Evolutionary conservation across 805 yeast species (phyloP).

Genomic region (Metschnikowia kunwiensis): DNA sequence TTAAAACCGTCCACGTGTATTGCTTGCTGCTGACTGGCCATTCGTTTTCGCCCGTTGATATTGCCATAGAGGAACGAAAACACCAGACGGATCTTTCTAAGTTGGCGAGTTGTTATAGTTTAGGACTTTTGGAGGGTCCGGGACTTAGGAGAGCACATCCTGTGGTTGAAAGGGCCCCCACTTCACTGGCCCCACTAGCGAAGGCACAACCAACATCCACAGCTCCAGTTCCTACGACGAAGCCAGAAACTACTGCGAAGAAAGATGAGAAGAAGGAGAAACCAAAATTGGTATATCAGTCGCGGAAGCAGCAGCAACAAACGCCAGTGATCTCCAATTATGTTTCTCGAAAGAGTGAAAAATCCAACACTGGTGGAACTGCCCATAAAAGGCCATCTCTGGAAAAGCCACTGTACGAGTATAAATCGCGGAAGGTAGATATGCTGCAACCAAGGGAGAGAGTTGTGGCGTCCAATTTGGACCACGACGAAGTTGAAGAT

Average conservation of each 20-base stretch:
- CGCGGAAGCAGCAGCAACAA: conserved; percentile 15
- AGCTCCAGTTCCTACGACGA: not conserved
- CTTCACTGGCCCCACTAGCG: not conserved
- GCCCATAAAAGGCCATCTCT: conserved; percentile 3
- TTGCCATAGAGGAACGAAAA: conserved; percentile 18
- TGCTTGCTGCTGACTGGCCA: conserved; percentile 26
- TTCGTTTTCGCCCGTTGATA: conserved; percentile 11
- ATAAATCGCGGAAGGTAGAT: conserved; percentile 37
- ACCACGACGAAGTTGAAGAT: conserved; percentile 3
- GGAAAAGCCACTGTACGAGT: conserved; percentile 19
- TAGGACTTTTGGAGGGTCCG: conserved; percentile 37
- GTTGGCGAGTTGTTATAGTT: conserved; percentile 19
- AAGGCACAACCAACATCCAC: not conserved
- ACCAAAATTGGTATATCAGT: conserved; percentile 13
- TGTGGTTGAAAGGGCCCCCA: not conserved
- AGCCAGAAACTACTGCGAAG: not conserved
- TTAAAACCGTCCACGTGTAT: conserved; percentile 40
- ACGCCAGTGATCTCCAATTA: conserved; percentile 14
- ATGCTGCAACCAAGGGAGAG: conserved; percentile 32
- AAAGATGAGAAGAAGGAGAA: conserved; percentile 1
- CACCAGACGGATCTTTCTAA: conserved; percentile 16
- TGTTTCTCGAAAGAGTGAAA: conserved; percentile 17
- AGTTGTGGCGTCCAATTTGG: conserved; percentile 31
- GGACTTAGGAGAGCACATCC: conserved; percentile 3
- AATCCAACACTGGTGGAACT: not conserved